A percentile compares a stretch with the other conserved stretches of the same genome.
Conservation (phyloP, 2,329 filamentous ascomycete genomes). For the Xylaria sp. region DNA sequence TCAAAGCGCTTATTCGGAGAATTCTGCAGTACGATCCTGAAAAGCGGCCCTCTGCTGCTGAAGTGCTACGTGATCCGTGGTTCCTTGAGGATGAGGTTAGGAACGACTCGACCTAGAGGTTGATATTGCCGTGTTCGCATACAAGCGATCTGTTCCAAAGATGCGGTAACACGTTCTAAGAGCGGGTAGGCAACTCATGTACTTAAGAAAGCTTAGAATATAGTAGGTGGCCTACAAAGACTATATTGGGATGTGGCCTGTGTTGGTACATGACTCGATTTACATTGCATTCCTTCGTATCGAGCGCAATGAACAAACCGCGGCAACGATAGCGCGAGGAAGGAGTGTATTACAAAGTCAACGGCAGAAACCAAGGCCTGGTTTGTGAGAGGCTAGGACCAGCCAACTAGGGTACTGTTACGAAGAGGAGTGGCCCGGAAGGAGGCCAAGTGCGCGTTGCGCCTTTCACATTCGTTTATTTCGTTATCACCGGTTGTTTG, state of each 20-base stretch:
- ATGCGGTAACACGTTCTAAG: conserved; percentile 2
- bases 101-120: conserved; percentile 8
- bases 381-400: too few species aligned
- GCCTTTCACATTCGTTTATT: too few species aligned
- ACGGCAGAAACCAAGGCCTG: too few species aligned
- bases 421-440: too few species aligned
- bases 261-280: background rate
- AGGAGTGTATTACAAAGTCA: too few species aligned
- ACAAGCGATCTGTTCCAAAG: conserved; percentile 17
- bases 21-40: conserved; percentile 50
- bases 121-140: conserved; percentile 18
- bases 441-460: too few species aligned
- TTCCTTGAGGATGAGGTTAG: conserved; percentile 38
- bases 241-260: background rate
- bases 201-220: background rate
- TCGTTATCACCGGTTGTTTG: too few species aligned
- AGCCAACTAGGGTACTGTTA: too few species aligned
- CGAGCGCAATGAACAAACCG: too few species aligned
- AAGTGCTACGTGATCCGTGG: conserved; percentile 50
- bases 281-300: background rate
- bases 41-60: conserved; percentile 45
- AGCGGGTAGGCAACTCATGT: background rate
- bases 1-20: conserved; percentile 47
- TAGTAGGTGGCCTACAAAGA: background rate
- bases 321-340: too few species aligned